phyloP scores from a whole-genome alignment of 106 monocot genomes.

The Dendrobium officinale region DNA sequence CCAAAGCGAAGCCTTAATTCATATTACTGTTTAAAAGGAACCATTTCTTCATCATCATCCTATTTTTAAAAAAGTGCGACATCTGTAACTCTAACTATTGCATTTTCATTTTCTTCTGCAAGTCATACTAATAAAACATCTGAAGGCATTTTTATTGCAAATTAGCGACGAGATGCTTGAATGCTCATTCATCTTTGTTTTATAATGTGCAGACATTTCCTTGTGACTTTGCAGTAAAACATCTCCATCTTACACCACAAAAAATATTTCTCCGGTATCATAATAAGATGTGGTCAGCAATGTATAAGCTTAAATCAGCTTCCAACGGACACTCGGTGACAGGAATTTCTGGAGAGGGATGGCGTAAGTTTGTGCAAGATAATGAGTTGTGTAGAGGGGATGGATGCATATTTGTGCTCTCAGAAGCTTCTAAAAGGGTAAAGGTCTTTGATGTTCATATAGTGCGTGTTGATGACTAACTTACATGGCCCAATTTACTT shows the following conservation, averaged over 20 bases:
- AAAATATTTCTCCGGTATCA: background rate
- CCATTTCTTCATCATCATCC: no score
- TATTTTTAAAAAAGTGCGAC: no score
- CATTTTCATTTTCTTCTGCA: no score
- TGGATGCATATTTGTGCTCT: conserved; percentile 1
- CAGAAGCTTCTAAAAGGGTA: background rate
- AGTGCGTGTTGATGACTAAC: background rate
- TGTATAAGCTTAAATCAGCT: background rate
- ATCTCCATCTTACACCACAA: background rate
- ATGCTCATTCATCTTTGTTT: background rate
- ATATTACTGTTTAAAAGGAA: no score
- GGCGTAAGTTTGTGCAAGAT: background rate
- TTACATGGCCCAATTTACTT: no score
- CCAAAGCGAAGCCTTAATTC: no score
- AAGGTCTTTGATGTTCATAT: background rate
- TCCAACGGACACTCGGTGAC: background rate
- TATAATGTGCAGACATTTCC: background rate
- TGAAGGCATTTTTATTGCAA: no score
- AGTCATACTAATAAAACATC: no score
- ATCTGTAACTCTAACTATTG: no score
- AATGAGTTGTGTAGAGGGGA: background rate
- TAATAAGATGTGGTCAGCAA: background rate
- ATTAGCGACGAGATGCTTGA: no score
- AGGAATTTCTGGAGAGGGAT: background rate
- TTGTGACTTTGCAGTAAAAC: background rate